Evolutionary conservation across 148 eudicot genomes (phyloP).

Genomic region (Amaranthus hypochondriacus): DNA sequence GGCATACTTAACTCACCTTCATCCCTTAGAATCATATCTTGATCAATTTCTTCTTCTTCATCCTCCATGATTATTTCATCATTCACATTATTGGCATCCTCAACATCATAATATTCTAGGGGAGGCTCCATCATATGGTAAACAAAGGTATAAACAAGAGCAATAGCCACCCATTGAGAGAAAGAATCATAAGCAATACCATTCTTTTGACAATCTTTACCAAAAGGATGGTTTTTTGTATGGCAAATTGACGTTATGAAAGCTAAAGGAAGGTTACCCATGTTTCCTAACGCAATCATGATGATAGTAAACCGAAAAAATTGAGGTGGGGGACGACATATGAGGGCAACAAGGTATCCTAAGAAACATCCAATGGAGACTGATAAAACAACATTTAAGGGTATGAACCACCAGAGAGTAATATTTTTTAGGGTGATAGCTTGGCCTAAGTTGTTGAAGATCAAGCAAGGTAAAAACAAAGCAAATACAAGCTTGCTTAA

Average conservation of each 20-base stretch:
- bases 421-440: slow-evolving; percentile 61
- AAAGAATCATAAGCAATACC: slow-evolving; percentile 71
- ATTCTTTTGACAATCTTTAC: slow-evolving; percentile 34
- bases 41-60: neutral
- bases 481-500: slow-evolving; percentile 90
- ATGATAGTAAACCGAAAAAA: slow-evolving; percentile 65
- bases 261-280: slow-evolving; percentile 60
- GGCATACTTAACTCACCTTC: slow-evolving; percentile 55
- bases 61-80: slow-evolving; percentile 36
- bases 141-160: slow-evolving; percentile 67
- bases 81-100: slow-evolving; percentile 26
- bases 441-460: slow-evolving; percentile 73
- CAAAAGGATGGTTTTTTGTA: slow-evolving; percentile 46
- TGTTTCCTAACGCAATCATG: slow-evolving; percentile 71
- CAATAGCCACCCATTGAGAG: slow-evolving; percentile 63
- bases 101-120: slow-evolving; percentile 44
- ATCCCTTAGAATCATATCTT: neutral
- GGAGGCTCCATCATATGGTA: slow-evolving; percentile 92
- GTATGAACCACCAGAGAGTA: slow-evolving; percentile 85
- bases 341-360: slow-evolving; percentile 54
- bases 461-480: slow-evolving; percentile 71
- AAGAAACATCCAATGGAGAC: slow-evolving; percentile 53
- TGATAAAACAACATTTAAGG: slow-evolving; percentile 59
- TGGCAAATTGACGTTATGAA: slow-evolving; percentile 60
- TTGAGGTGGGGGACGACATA: slow-evolving; percentile 75